Evolutionary conservation across 2,329 filamentous ascomycete species (phyloP).

Genomic region (Fusarium sulawesiense): DNA sequence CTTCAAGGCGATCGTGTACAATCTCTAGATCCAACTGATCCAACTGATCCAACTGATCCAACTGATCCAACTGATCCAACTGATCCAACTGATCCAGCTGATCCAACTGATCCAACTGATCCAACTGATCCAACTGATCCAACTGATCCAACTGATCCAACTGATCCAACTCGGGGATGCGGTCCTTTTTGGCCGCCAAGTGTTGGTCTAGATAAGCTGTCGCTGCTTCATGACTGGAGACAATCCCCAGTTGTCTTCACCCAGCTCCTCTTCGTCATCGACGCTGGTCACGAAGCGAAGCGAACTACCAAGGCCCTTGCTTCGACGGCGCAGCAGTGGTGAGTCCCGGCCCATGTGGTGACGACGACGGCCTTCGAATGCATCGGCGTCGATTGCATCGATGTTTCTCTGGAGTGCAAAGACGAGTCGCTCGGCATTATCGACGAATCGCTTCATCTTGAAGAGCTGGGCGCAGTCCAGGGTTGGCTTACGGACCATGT

Average conservation of each 20-base stretch:
- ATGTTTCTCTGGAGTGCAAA: not conserved
- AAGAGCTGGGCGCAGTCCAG: not conserved
- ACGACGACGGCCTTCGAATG: not conserved
- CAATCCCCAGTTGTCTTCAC: slow-evolving; percentile 25
- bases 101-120: not conserved
- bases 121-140: not conserved
- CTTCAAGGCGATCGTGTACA: not conserved
- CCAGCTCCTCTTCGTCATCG: slow-evolving; percentile 32
- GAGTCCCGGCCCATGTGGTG: not conserved
- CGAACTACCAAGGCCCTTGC: slow-evolving; percentile 39
- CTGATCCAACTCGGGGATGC: not conserved
- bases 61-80: not conserved
- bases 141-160: not conserved
- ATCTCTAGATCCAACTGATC: not conserved
- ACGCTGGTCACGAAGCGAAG: slow-evolving; percentile 29
- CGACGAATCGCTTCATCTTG: slow-evolving; percentile 9
- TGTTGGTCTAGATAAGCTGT: slow-evolving; percentile 8
- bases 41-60: not conserved
- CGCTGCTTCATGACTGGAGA: slow-evolving; percentile 6
- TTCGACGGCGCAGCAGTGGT: slow-evolving; percentile 24
- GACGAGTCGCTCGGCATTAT: slow-evolving; percentile 8
- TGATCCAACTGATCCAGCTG: not conserved
- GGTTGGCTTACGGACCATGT: not conserved
- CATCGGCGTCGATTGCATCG: not conserved
- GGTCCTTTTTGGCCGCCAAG: not conserved